Conservation (phyloP, 495 filamentous ascomycete species). For the Wilcoxina mikolae region DNA sequence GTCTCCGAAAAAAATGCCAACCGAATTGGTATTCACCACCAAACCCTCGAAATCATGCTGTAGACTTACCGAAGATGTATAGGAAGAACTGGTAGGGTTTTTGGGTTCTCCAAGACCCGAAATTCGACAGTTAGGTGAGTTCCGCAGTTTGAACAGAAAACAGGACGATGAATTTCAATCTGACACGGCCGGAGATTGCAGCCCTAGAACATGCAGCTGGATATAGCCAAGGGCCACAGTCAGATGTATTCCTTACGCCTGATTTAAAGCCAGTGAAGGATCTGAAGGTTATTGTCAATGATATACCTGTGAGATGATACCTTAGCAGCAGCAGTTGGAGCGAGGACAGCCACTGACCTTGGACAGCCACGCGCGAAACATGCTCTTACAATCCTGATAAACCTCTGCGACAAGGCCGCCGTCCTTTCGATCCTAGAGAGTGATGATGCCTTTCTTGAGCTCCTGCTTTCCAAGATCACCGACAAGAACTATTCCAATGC, state of each 20-base stretch:
- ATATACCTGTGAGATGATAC: slow-evolving; percentile 49
- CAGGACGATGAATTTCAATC: too few species aligned
- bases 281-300: slow-evolving; percentile 72
- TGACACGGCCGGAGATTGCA: slow-evolving; percentile 24
- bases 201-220: slow-evolving; percentile 76
- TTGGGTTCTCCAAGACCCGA: slow-evolving; percentile 24
- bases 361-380: slow-evolving; percentile 55
- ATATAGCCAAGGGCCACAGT: slow-evolving; percentile 57
- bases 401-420: slow-evolving; percentile 64
- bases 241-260: slow-evolving; percentile 66
- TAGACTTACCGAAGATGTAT: neutral
- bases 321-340: neutral
- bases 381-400: slow-evolving; percentile 85
- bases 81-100: slow-evolving; percentile 28
- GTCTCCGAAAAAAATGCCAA: slow-evolving; percentile 11
- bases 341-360: neutral
- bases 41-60: neutral
- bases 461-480: slow-evolving; percentile 42
- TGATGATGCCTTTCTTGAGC: slow-evolving; percentile 70
- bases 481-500: slow-evolving; percentile 50
- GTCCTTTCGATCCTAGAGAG: slow-evolving; percentile 55
- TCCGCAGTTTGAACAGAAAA: neutral
- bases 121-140: slow-evolving; percentile 24
- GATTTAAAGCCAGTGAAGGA: slow-evolving; percentile 69
- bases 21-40: slow-evolving; percentile 24